Base-by-base conservation (phyloP, 2,329 filamentous ascomycete species). In the Trichocomaceae sp. region DNA sequence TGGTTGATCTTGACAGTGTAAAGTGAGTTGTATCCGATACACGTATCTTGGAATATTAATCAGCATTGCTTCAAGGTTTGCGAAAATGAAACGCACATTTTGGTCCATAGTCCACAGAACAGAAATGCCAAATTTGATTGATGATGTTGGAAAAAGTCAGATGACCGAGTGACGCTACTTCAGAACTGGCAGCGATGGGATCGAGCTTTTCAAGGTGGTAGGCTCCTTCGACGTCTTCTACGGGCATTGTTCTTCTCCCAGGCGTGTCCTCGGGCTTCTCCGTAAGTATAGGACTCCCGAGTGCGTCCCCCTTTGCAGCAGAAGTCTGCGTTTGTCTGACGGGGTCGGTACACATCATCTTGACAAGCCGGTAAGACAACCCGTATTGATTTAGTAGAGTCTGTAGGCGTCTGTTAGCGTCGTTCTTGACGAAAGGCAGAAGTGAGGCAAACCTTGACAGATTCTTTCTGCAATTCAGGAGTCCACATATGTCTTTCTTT, bases 121-220 rank as follows among this genome's bases (percentile, higher is more conserved):
- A 85, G 67, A 87, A 90, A 66, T 89, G 86, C 76, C 86, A 86
- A n/a, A 88, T 84, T 53, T 85, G 80, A 58, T 87, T 79, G 5
- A 86, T 80, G 42, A 89, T 77, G 29, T 81, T 73, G 49, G 82
- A 80, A 55, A 83, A 78, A 2, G 79, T 79, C 5, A 79, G 62
- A 33, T 64, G 62, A 45, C 60, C 64, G 58, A 65, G 61, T 12
- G 66, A 66, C 2, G 64, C 57, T 29, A 59, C 60, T 45, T 64
- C 61, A 20, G 60, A 55, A 15, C 60, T 59, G 26, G 59, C 54
- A 33, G 63, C 58, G 20, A 57, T 52, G 19, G 66, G 62, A 12
- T 57, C 50, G 12, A 64, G 19, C 26, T 65, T 50, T 31, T 64
- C 63, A 49, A 67, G 35, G 13, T 54, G 52, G 47, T 63, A 58